Percentiles rank a stretch among this genome's conserved stretches.
Conservation (phyloP, 495 filamentous ascomycete species). For the Parmelia sp. region DNA sequence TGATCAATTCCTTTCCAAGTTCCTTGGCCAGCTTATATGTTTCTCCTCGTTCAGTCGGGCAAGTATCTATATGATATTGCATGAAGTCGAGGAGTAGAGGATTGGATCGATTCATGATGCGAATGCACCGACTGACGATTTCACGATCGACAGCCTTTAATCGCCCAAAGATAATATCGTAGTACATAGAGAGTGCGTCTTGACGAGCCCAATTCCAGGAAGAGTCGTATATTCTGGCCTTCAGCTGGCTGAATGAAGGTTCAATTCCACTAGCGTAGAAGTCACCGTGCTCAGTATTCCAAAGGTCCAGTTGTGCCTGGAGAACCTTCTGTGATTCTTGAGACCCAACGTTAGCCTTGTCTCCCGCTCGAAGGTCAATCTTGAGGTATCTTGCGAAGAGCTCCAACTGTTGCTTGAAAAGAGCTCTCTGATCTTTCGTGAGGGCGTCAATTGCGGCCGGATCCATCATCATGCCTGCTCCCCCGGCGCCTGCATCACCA, state of each 20-base stretch:
- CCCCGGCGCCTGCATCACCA: constrained; percentile 64
- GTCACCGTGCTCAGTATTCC: constrained; percentile 92
- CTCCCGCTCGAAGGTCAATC: constrained; percentile 88
- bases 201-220: constrained; percentile 99
- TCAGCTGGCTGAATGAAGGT: constrained; percentile 84
- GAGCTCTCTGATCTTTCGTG: constrained; percentile 86
- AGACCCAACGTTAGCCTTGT: constrained; percentile 81
- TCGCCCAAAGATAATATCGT: constrained; percentile 96
- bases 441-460: constrained; percentile 93
- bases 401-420: constrained; percentile 98
- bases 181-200: constrained; percentile 97
- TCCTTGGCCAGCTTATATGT: constrained; percentile 96
- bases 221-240: constrained; percentile 94
- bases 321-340: constrained; percentile 78
- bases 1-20: constrained; percentile 89
- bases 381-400: constrained; percentile 92
- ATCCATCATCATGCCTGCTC: constrained; percentile 96
- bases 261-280: constrained; percentile 93
- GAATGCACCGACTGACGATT: constrained; percentile 96
- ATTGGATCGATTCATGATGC: constrained; percentile 98
- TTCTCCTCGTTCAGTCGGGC: constrained; percentile 91
- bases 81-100: constrained; percentile 95
- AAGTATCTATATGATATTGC: constrained; percentile 99
- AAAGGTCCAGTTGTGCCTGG: constrained; percentile 88
- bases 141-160: constrained; percentile 90